Conservation (phyloP, 305 asterid genomes). For the Rubia tinctorum region DNA sequence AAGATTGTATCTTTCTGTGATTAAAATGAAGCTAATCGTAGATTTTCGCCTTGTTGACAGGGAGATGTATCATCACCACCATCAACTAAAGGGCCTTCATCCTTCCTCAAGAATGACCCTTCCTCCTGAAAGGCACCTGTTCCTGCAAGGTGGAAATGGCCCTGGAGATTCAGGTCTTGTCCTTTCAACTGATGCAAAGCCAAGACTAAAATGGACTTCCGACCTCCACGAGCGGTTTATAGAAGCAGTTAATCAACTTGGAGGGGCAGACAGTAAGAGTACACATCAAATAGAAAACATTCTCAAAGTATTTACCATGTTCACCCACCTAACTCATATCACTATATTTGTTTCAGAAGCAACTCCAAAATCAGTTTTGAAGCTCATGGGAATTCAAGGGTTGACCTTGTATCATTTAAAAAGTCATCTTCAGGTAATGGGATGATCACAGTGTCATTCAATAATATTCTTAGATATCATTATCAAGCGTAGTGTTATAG, state of each 20-base stretch:
- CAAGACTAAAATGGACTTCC: conserved; percentile 96
- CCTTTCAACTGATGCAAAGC: conserved; percentile 97
- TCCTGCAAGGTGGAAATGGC: conserved; percentile 61
- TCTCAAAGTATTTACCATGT: conserved; percentile 18
- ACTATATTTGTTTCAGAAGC: conserved; percentile 67
- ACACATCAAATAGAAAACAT: conserved; percentile 5
- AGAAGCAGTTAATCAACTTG: conserved; percentile 97
- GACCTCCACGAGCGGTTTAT: conserved; percentile 91
- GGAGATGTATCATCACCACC: conserved; percentile 73
- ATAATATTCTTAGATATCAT: conserved; percentile 15
- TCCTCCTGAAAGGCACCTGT: conserved; percentile 61
- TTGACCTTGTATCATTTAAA: conserved; percentile 91
- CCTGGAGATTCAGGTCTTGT: conserved; percentile 87
- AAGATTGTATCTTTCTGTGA: conserved; percentile 21
- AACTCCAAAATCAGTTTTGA: conserved; percentile 96
- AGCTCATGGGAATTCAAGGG: conserved; percentile 98
- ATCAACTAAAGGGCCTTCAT: conserved; percentile 60
- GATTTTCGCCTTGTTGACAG: conserved; percentile 31
- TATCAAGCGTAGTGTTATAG: conserved; percentile 8
- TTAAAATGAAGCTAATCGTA: conserved; percentile 24
- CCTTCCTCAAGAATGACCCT: conserved; percentile 59
- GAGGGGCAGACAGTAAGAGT: conserved; percentile 97
- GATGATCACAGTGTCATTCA: conserved; percentile 13
- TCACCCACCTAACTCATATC: conserved; percentile 25
- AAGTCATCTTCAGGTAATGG: conserved; percentile 97